Conservation (phyloP, 192 early-diverging fungal species). For the Podila epigama region DNA sequence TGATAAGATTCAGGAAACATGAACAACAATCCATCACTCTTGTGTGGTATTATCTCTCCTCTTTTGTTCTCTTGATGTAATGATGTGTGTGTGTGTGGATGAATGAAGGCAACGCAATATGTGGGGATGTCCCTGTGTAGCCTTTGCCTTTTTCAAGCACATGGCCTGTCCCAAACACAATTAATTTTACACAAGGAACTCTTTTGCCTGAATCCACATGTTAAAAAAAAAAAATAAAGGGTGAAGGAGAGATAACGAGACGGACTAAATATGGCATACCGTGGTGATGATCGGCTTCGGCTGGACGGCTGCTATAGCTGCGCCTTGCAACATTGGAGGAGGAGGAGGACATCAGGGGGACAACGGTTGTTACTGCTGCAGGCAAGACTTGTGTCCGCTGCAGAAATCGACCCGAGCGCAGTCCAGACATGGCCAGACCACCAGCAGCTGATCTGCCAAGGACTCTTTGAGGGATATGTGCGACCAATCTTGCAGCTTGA, state of each 20-base stretch:
- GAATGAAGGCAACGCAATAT: too few species aligned
- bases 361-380: too few species aligned
- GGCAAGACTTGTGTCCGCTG: neutral
- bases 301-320: conserved; percentile 43
- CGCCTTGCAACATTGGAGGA: conserved; percentile 5
- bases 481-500: conserved; percentile 20
- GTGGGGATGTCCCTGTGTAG: too few species aligned
- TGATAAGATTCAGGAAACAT: too few species aligned
- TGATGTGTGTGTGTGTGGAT: neutral
- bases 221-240: too few species aligned
- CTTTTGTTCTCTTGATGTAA: too few species aligned
- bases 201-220: too few species aligned
- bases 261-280: conserved; percentile 30
- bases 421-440: conserved; percentile 7
- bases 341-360: neutral
- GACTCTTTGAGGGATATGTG: conserved; percentile 14
- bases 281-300: conserved; percentile 28
- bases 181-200: neutral
- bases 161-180: neutral
- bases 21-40: too few species aligned
- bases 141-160: too few species aligned
- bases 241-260: neutral
- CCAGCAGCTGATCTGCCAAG: conserved; percentile 16
- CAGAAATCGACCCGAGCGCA: neutral
- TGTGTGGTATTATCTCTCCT: too few species aligned